Conservation (phyloP, 371 early-diverging fungal species). For the Circinella minor region DNA sequence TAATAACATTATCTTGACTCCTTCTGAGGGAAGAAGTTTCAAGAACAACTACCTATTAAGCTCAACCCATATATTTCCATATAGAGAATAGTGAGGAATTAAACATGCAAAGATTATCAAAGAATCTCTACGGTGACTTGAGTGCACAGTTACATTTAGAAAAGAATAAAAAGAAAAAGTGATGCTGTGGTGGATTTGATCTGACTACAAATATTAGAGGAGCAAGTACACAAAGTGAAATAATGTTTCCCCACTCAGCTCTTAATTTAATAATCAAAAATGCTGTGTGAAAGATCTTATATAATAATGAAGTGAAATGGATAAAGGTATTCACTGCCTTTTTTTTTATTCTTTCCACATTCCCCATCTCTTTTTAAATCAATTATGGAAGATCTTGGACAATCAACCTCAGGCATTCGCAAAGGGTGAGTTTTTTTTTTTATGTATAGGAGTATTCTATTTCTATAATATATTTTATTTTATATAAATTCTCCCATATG, state of each 20-base stretch:
- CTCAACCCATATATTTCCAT: too few relatives aligned
- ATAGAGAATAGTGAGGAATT: too few relatives aligned
- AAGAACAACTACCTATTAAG: too few relatives aligned
- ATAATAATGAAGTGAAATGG: background rate
- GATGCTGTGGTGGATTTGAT: too few relatives aligned
- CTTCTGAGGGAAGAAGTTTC: too few relatives aligned
- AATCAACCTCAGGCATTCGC: conserved; percentile 40
- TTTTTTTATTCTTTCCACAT: background rate
- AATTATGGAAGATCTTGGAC: conserved; percentile 20
- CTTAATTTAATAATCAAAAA: conserved; percentile 3
- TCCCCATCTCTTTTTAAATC: background rate
- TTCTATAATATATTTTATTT: background rate
- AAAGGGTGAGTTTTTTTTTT: conserved; percentile 27
- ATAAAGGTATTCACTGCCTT: background rate
- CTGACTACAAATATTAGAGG: too few relatives aligned
- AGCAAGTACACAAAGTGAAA: too few relatives aligned
- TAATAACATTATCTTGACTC: too few relatives aligned
- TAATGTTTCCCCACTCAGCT: background rate
- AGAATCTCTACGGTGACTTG: too few relatives aligned
- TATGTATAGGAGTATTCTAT: background rate
- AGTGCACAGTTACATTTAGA: too few relatives aligned
- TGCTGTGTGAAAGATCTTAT: background rate
- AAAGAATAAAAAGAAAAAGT: too few relatives aligned
- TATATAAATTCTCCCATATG: background rate
- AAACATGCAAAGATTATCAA: too few relatives aligned